phyloP scores from a whole-genome alignment of 176 grass and related monocot species.

The Elymus sibiricus region DNA sequence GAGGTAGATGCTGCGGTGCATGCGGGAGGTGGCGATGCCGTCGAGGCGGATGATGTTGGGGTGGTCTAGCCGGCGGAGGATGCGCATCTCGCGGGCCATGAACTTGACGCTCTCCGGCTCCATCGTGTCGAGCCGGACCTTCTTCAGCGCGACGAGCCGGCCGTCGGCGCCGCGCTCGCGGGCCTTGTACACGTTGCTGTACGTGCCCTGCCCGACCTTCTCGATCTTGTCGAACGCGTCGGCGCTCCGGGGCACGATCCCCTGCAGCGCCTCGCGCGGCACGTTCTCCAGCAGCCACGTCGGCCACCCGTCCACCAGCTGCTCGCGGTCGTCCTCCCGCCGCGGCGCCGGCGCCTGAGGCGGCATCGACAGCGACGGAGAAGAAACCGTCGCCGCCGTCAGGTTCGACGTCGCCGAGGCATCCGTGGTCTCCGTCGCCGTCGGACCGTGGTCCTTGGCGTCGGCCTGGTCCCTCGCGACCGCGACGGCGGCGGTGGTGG shows the following conservation, averaged over 20 bases:
- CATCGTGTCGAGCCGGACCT: constrained; percentile 63
- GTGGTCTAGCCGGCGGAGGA: constrained; percentile 61
- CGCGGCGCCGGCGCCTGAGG: background rate
- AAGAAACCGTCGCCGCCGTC: background rate
- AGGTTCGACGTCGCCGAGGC: no score
- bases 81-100: constrained; percentile 54
- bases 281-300: constrained; percentile 58
- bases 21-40: constrained; percentile 67
- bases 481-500: background rate
- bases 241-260: constrained; percentile 52
- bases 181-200: constrained; percentile 78
- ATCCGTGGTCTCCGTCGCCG: background rate
- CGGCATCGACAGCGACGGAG: background rate
- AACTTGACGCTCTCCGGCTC: constrained; percentile 62
- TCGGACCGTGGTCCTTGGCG: background rate
- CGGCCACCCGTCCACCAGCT: constrained; percentile 66
- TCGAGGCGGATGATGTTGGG: constrained; percentile 63
- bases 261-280: constrained; percentile 42
- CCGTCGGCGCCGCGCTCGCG: constrained; percentile 54
- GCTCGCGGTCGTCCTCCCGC: constrained; percentile 18
- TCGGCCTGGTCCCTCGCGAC: background rate
- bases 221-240: constrained; percentile 72
- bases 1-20: constrained; percentile 84
- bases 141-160: constrained; percentile 61
- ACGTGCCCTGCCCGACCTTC: constrained; percentile 75